These are phyloP conservation scores for Gracilariopsis chorda DNA, from an alignment of 23 red algal species.

Conservation along the genomic window DNA sequence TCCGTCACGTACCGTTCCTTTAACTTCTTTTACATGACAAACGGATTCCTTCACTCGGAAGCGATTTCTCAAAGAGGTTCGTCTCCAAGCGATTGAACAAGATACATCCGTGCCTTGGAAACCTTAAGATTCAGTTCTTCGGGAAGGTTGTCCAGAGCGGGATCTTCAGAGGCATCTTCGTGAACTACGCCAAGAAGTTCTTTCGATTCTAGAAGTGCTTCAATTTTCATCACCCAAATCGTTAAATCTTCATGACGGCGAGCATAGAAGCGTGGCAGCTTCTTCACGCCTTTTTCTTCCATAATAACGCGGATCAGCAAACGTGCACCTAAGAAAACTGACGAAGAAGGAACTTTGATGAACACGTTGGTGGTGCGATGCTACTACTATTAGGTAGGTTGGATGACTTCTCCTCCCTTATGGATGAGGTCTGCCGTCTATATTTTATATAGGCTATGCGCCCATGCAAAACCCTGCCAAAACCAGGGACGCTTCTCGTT, in stretches of 20 bases:
- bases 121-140: neutral
- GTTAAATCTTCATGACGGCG: neutral
- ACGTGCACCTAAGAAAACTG: too few species aligned
- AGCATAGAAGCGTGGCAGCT: neutral
- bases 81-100: conserved; percentile 9
- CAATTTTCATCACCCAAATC: neutral
- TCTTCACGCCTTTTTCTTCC: neutral
- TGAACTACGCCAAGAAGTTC: neutral
- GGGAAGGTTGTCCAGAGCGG: neutral
- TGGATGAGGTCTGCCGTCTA: too few species aligned
- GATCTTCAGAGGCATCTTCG: neutral
- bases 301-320: too few species aligned
- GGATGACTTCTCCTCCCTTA: too few species aligned
- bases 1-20: neutral
- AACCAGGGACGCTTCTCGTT: too few species aligned
- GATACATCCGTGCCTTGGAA: neutral
- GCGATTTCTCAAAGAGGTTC: neutral
- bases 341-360: too few species aligned
- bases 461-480: too few species aligned
- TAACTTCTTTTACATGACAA: neutral
- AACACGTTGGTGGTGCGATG: too few species aligned
- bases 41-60: neutral
- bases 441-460: too few species aligned
- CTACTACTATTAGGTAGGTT: too few species aligned
- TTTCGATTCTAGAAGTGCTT: neutral